Base-by-base conservation (phyloP, 345 rosid species). In the Kernera saxatilis region DNA sequence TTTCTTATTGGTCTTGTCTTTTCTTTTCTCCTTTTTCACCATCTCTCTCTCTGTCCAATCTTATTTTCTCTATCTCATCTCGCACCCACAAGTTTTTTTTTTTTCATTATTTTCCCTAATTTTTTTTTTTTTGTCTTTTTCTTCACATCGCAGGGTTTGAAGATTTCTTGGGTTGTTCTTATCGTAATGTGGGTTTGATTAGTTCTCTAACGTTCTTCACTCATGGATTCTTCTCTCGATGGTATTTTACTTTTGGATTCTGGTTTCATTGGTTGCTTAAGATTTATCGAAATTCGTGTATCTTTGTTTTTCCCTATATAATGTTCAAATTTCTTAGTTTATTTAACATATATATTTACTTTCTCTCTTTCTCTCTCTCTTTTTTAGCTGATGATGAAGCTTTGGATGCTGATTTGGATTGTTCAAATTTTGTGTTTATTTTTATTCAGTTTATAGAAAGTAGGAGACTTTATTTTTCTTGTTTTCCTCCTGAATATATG, bases 161-260 rank as follows among this genome's bases (percentile, higher is more conserved):
- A 53, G 76, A 72, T 15, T 63, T 26, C 13, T 21, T 45, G 14
- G 19, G 7, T 30, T 40, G 40, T 64, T 54, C 3, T 32, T 25
- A 21, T 43, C 18, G 25, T 59, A 74, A 74, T 74, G 69, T 74
- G 78, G 73, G 55, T 59, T 59, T 74, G 78, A 74, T 67, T 59
- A 67, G 63, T 39, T 58, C 60, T 55, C 32, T 58, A 29, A 56
- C 30, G 30, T 33, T 72, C 17, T n/a, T 72, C 14, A 18, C 26
- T 43, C 62, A 74, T 74, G 78, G 78, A 59, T 74, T 74, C 78
- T 67, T 67, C 78, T 59, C 78, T 8, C 2, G 62, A 67, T 51
- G 78, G 78, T 74, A 74, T 8, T 23, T 29, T 33, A 12, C 49
- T 56, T 73, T 26, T 25, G 4, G 41, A 46, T 72, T 64, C 69